A percentile compares a stretch with the other conserved stretches of the same genome.
Evolutionary conservation across 2,329 filamentous ascomycete species (phyloP).

Genomic region (Clarireedia homoeocarpa): DNA sequence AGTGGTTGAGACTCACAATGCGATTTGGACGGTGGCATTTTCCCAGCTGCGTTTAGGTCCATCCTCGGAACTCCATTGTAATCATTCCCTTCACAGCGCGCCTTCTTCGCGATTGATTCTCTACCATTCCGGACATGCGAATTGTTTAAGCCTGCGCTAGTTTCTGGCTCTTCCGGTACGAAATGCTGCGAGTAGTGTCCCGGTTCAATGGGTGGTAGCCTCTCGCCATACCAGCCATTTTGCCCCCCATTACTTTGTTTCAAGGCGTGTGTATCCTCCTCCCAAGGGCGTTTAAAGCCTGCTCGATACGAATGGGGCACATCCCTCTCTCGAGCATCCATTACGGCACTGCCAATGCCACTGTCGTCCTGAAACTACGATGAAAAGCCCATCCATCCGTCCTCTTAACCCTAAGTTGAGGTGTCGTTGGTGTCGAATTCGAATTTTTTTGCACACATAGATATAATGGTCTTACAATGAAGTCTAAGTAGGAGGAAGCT

Average conservation of each 20-base stretch:
- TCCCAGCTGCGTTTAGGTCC: constrained; percentile 13
- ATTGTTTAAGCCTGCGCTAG: constrained; percentile 8
- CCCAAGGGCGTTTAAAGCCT: constrained; percentile 27
- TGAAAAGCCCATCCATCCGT: constrained; percentile 26
- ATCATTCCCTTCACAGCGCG: constrained; percentile 19
- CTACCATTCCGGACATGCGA: constrained; percentile 14
- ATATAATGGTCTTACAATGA: background rate
- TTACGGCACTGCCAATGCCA: constrained; percentile 23
- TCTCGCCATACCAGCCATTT: constrained; percentile 16
- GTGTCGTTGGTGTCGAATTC: background rate
- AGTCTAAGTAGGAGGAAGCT: background rate
- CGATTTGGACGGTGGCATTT: constrained; percentile 11
- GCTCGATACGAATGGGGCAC: constrained; percentile 21
- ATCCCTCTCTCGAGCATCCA: constrained; percentile 26
- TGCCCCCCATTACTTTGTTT: constrained; percentile 7
- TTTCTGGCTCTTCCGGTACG: constrained; percentile 9
- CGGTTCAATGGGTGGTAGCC: constrained; percentile 23
- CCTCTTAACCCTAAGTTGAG: constrained; percentile 22
- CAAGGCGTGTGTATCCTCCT: constrained; percentile 14
- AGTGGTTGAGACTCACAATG: constrained; percentile 14
- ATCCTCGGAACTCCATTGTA: constrained; percentile 14
- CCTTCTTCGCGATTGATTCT: constrained; percentile 16
- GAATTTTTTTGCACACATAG: background rate
- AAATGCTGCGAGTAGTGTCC: constrained; percentile 13
- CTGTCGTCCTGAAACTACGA: constrained; percentile 18